A percentile compares a stretch with the other conserved stretches of the same genome.
These are phyloP conservation scores for Nicotiana otophora DNA, from an alignment of 257 asterid genomes.

Conservation along the genomic window DNA sequence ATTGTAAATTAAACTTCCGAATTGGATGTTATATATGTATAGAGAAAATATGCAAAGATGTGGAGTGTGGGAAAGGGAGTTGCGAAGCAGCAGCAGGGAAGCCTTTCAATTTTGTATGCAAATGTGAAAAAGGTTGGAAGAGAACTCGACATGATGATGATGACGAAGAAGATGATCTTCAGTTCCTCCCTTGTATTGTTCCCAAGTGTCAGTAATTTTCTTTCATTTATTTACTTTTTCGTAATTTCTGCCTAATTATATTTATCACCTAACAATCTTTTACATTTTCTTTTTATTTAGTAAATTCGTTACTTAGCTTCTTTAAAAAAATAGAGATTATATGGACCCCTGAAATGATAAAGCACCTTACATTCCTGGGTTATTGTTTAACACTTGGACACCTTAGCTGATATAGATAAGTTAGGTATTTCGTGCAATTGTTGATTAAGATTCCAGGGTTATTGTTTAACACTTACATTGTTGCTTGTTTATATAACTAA, in stretches of 20 bases:
- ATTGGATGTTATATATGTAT: neutral
- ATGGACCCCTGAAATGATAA: too few species aligned
- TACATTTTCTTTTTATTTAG: too few species aligned
- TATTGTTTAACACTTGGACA: too few species aligned
- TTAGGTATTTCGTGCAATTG: too few species aligned
- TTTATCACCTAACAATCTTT: too few species aligned
- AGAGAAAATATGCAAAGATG: conserved; percentile 45
- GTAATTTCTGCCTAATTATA: too few species aligned
- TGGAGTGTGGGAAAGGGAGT: conserved; percentile 70
- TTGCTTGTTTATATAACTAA: too few species aligned
- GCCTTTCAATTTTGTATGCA: conserved; percentile 52
- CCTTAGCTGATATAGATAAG: too few species aligned
- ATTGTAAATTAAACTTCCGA: neutral
- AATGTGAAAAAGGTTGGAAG: conserved; percentile 62
- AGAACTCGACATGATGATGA: conserved; percentile 42
- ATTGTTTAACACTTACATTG: neutral
- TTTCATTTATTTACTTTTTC: too few species aligned
- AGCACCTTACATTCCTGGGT: too few species aligned
- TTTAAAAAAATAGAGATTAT: too few species aligned
- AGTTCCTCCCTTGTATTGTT: conserved; percentile 64
- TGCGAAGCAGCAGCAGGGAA: conserved; percentile 41
- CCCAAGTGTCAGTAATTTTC: conserved; percentile 43
- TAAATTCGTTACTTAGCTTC: too few species aligned
- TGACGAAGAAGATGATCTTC: conserved; percentile 23
- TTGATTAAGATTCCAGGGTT: neutral